phyloP scores from a whole-genome alignment of 345 rosid species.

The Erucastrum elatum region DNA sequence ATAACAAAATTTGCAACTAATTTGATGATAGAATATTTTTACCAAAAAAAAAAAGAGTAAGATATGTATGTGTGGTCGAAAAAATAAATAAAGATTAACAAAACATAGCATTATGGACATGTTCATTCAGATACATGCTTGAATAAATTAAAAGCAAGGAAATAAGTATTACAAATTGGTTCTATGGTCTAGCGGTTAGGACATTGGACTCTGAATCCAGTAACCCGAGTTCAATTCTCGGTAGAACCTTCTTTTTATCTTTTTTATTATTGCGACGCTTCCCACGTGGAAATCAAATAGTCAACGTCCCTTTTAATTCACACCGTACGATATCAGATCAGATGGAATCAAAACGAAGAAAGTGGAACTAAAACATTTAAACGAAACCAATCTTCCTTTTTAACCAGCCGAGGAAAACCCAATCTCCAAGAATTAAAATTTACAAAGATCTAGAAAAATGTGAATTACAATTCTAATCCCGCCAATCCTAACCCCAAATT shows the following conservation, averaged over 20 bases:
- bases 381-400: neutral
- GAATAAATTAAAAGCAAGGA: no score
- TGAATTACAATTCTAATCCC: conserved; percentile 21
- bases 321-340: conserved; percentile 20
- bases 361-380: neutral
- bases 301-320: neutral
- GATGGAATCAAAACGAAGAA: neutral
- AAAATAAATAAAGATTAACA: neutral
- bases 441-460: neutral
- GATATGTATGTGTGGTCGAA: neutral
- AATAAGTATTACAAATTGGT: conserved; percentile 28
- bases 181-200: conserved; percentile 92
- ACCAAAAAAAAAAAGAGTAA: neutral
- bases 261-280: neutral
- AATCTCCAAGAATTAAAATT: conserved; percentile 28
- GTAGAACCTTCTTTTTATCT: conserved; percentile 52
- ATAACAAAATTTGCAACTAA: neutral
- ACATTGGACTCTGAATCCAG: conserved; percentile 94
- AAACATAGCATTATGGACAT: neutral
- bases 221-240: conserved; percentile 93
- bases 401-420: neutral
- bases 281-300: neutral
- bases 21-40: neutral
- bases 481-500: conserved; percentile 6
- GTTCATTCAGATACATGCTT: neutral